phyloP scores from a whole-genome alignment of 768 basidiomycete species.

The Punctularia strigosozonata region DNA sequence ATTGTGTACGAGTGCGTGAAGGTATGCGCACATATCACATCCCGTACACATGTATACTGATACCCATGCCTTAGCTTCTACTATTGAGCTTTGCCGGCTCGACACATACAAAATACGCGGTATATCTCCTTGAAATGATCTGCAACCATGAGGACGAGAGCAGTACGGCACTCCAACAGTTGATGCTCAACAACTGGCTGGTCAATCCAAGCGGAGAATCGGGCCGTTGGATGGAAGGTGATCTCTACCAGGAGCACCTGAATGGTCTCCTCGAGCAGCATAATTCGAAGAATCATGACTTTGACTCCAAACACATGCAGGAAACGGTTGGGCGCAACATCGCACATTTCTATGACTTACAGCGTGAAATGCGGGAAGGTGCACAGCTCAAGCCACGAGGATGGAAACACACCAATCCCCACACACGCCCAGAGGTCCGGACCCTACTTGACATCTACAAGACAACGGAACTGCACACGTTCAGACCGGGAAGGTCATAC shows the following conservation, averaged over 20 bases:
- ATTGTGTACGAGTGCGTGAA: background rate
- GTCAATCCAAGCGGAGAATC: slow-evolving; percentile 7
- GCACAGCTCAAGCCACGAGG: slow-evolving; percentile 11
- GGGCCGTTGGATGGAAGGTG: slow-evolving; percentile 7
- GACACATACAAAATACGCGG: slow-evolving; percentile 4
- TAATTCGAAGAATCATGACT: slow-evolving; percentile 11
- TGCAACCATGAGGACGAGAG: slow-evolving; percentile 5
- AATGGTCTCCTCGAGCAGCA: slow-evolving; percentile 18
- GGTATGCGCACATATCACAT: background rate
- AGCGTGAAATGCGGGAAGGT: slow-evolving; percentile 15
- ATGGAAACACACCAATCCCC: slow-evolving; percentile 14
- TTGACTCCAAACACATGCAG: slow-evolving; percentile 18
- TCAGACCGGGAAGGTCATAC: slow-evolving; percentile 7
- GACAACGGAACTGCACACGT: slow-evolving; percentile 11
- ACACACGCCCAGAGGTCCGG: slow-evolving; percentile 8
- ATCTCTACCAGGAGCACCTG: slow-evolving; percentile 21
- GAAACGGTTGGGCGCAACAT: slow-evolving; percentile 18
- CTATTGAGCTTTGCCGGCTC: slow-evolving; percentile 6
- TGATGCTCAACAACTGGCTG: slow-evolving; percentile 9
- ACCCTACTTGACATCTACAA: slow-evolving; percentile 10
- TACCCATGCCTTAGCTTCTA: slow-evolving; percentile 1
- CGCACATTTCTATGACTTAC: slow-evolving; percentile 20
- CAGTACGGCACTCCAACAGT: background rate
- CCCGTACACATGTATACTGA: background rate
- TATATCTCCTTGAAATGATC: slow-evolving; percentile 6